Percentiles rank a stretch among this genome's conserved stretches.
Evolutionary conservation across 2,329 filamentous ascomycete species (phyloP).

Genomic region (Thelonectria blattea): DNA sequence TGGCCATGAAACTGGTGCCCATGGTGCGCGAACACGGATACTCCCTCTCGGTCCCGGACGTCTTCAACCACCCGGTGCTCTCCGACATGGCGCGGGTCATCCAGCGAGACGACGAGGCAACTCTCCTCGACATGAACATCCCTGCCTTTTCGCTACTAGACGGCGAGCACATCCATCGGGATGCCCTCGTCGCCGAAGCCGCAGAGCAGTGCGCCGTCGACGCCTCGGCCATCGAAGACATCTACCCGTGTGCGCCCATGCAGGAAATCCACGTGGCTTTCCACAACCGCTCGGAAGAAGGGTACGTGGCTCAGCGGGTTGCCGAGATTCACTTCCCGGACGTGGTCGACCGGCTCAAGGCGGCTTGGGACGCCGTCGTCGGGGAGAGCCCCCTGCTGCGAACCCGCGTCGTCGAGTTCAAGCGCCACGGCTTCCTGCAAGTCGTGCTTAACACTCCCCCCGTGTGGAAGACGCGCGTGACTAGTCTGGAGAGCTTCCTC

Average conservation of each 20-base stretch:
- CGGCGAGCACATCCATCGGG: conserved; percentile 35
- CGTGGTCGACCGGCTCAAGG: conserved; percentile 44
- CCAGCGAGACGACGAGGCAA: conserved; percentile 33
- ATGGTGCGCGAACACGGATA: conserved; percentile 47
- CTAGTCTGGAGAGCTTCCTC: conserved; percentile 47
- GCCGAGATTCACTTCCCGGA: conserved; percentile 45
- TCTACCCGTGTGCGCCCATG: conserved; percentile 59
- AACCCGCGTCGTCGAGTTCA: conserved; percentile 54
- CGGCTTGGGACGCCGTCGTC: conserved; percentile 49
- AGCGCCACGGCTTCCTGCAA: conserved; percentile 48
- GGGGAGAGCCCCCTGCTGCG: conserved; percentile 49
- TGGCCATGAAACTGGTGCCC: conserved; percentile 56
- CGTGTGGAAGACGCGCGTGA: conserved; percentile 41
- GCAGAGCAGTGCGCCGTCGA: conserved; percentile 40
- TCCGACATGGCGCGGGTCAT: conserved; percentile 49
- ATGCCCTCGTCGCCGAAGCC: conserved; percentile 43
- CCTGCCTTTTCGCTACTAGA: conserved; percentile 48
- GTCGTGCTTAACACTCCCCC: conserved; percentile 51
- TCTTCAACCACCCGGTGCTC: conserved; percentile 53
- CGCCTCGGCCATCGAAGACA: conserved; percentile 49
- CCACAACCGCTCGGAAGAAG: conserved; percentile 54
- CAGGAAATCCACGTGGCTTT: conserved; percentile 61
- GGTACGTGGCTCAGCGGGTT: conserved; percentile 57
- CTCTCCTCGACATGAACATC: conserved; percentile 33
- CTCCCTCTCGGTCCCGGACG: conserved; percentile 51